Evolutionary conservation across 305 asterid genomes (phyloP).

Genomic region (Solanum hybrid): DNA sequence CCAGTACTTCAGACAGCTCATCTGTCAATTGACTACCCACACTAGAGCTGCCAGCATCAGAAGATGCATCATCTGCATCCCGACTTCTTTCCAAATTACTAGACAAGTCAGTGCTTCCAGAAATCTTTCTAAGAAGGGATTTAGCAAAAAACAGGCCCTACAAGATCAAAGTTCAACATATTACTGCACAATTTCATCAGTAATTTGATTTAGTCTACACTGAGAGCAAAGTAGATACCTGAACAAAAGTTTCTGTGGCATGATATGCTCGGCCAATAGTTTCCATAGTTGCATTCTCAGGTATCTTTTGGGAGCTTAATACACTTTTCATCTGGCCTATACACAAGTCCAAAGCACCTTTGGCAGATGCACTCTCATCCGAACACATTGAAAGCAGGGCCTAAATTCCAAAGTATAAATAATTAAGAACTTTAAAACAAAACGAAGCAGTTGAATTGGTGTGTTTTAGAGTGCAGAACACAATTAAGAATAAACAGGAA

Average conservation of each 20-base stretch:
- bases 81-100: constrained; percentile 68
- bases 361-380: constrained; percentile 77
- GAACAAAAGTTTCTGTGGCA: constrained; percentile 95
- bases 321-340: constrained; percentile 79
- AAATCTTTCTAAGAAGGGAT: constrained; percentile 80
- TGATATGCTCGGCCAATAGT: constrained; percentile 91
- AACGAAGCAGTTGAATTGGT: neutral
- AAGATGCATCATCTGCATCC: constrained; percentile 81
- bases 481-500: neutral
- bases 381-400: constrained; percentile 82
- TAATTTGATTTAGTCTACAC: constrained; percentile 6
- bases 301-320: constrained; percentile 73
- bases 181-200: neutral
- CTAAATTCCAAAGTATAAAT: constrained; percentile 32
- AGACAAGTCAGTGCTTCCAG: constrained; percentile 67
- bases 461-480: neutral
- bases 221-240: constrained; percentile 40
- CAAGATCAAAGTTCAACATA: constrained; percentile 19
- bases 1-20: constrained; percentile 76
- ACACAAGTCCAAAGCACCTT: constrained; percentile 92
- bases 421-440: neutral
- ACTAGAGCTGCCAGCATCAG: constrained; percentile 94
- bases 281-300: constrained; percentile 90
- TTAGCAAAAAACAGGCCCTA: constrained; percentile 84
- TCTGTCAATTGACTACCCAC: constrained; percentile 86